These are phyloP conservation scores for Rauvolfia tetraphylla DNA, from an alignment of 257 asterid species.

Conservation along the genomic window DNA sequence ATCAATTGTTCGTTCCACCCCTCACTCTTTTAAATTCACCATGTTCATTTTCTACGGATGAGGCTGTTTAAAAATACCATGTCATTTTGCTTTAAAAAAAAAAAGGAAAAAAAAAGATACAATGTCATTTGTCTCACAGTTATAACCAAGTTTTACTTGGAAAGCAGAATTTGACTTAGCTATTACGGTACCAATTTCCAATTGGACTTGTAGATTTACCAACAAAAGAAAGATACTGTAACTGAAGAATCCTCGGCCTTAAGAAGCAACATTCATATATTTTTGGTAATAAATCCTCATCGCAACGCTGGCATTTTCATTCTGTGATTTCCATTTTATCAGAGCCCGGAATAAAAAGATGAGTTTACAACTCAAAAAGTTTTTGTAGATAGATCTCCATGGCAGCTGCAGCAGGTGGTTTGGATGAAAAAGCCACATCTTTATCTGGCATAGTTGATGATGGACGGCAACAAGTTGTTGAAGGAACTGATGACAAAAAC, in stretches of 20 bases:
- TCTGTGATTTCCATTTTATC: neutral
- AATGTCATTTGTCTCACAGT: no score
- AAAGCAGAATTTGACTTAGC: no score
- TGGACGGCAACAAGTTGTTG: slow-evolving; percentile 8
- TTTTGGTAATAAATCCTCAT: slow-evolving; percentile 6
- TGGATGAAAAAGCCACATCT: neutral
- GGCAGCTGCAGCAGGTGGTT: neutral
- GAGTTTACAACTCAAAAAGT: neutral
- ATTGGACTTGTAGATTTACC: neutral
- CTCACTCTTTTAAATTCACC: no score
- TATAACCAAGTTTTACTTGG: no score
- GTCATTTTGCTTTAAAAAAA: no score
- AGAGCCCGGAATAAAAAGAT: neutral
- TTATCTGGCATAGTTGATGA: neutral
- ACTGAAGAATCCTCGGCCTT: neutral
- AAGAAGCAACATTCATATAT: neutral
- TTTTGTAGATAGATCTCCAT: neutral
- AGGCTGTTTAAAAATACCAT: no score
- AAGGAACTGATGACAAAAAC: slow-evolving; percentile 29
- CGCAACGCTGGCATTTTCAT: neutral
- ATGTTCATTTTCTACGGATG: no score
- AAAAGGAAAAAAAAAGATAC: no score
- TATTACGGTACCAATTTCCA: neutral
- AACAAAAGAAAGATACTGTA: neutral
- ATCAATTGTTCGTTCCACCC: no score